Percentiles rank a stretch among this genome's conserved stretches.
These are phyloP conservation scores for Cnidoscolus chayamansa DNA, from an alignment of 441 rosid species.

Conservation along the genomic window DNA sequence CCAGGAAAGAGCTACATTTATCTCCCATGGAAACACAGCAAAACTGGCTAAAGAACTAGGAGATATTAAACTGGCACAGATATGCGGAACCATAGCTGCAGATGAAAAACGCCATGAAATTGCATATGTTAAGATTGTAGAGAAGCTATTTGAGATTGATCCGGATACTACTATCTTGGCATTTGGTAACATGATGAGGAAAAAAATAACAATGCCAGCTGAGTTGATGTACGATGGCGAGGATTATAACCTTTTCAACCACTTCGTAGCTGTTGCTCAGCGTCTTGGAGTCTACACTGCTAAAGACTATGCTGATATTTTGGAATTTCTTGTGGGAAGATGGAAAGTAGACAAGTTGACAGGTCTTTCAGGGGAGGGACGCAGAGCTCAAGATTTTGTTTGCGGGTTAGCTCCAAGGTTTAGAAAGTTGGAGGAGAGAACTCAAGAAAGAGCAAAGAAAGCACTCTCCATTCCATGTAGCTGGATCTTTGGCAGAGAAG, in stretches of 20 bases:
- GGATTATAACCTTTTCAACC: slow-evolving; percentile 59
- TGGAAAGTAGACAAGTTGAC: slow-evolving; percentile 57
- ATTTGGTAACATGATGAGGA: slow-evolving; percentile 85
- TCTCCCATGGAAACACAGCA: slow-evolving; percentile 89
- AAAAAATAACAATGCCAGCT: slow-evolving; percentile 83
- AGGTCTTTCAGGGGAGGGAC: slow-evolving; percentile 69
- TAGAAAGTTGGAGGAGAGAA: slow-evolving; percentile 71
- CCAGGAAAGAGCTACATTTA: slow-evolving; percentile 87
- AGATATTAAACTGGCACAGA: slow-evolving; percentile 66
- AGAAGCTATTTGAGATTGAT: slow-evolving; percentile 75
- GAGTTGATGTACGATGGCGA: slow-evolving; percentile 78
- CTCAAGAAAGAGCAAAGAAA: slow-evolving; percentile 63
- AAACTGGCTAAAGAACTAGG: slow-evolving; percentile 72
- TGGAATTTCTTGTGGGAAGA: slow-evolving; percentile 63
- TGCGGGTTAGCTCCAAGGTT: slow-evolving; percentile 62
- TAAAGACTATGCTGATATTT: slow-evolving; percentile 23
- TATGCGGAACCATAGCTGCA: slow-evolving; percentile 77
- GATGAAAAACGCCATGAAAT: slow-evolving; percentile 92
- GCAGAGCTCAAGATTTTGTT: slow-evolving; percentile 71
- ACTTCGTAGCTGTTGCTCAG: slow-evolving; percentile 76
- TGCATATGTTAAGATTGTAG: slow-evolving; percentile 78
- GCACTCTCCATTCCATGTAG: slow-evolving; percentile 55
- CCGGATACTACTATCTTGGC: slow-evolving; percentile 66
- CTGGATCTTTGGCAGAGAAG: slow-evolving; percentile 68
- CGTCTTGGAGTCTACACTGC: slow-evolving; percentile 76